A percentile compares a stretch with the other conserved stretches of the same genome.
Evolutionary conservation across 768 basidiomycete genomes (phyloP).

Genomic region (Boletus tylopilopsis): DNA sequence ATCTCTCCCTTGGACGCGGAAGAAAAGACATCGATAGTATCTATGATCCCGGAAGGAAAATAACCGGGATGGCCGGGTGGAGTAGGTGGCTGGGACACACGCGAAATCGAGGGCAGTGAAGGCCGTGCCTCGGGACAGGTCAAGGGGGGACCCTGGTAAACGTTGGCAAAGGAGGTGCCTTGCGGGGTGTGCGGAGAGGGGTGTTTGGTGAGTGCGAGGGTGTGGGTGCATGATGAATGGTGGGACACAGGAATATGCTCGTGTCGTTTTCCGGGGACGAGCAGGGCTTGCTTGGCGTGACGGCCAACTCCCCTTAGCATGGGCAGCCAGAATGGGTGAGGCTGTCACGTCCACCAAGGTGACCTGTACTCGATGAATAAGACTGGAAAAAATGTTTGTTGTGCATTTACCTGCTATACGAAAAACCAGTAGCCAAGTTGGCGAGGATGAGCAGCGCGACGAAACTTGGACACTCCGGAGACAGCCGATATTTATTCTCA

Average conservation of each 20-base stretch:
- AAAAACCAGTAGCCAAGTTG: no score
- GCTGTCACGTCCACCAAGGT: conserved; percentile 35
- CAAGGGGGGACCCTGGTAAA: background rate
- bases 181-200: background rate
- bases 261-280: conserved; percentile 18
- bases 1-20: conserved; percentile 13
- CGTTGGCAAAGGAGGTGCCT: conserved; percentile 2
- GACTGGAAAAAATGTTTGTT: conserved; percentile 2
- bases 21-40: conserved; percentile 25
- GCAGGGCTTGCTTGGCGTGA: conserved; percentile 42
- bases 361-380: no score
- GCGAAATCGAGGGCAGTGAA: background rate
- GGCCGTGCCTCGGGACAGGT: background rate
- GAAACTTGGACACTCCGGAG: no score
- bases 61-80: conserved; percentile 5
- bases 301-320: conserved; percentile 67
- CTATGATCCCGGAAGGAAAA: conserved; percentile 24
- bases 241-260: conserved; percentile 10
- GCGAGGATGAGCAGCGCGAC: no score
- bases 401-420: no score
- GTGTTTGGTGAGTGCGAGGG: conserved; percentile 16
- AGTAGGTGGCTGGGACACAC: background rate
- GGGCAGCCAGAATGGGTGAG: conserved; percentile 51
- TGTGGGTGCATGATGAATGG: conserved; percentile 25
- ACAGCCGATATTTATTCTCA: conserved; percentile 15